phyloP scores from a whole-genome alignment of 129 eudicot genomes.

The Cynara cardunculus region DNA sequence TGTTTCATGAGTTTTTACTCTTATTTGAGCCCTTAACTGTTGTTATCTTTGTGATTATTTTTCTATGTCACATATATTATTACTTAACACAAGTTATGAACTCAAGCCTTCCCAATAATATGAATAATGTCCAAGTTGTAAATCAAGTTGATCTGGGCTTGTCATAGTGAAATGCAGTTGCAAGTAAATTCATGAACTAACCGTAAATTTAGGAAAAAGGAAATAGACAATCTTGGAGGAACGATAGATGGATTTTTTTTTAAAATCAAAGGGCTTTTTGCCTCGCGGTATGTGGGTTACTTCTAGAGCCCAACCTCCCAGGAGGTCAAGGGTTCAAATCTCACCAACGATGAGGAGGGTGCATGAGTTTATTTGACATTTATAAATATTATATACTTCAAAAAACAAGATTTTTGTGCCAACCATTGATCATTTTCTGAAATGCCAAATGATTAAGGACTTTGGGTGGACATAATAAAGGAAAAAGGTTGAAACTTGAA shows the following conservation, averaged over 20 bases:
- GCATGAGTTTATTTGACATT: not conserved
- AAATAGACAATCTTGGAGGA: not conserved
- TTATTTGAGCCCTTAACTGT: not conserved
- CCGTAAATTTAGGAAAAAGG: not conserved
- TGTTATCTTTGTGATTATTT: not conserved
- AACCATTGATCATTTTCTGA: not conserved
- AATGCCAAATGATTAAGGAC: not conserved
- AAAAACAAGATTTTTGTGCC: not conserved
- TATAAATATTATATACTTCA: not conserved
- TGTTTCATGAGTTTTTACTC: too few species aligned
- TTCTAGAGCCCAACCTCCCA: not conserved
- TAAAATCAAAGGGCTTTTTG: not conserved
- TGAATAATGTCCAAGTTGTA: not conserved
- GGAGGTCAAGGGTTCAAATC: not conserved
- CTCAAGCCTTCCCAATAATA: not conserved
- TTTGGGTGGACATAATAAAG: constrained; percentile 8
- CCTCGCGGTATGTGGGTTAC: not conserved
- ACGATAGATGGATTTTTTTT: not conserved
- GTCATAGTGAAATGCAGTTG: not conserved
- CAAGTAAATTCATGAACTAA: not conserved
- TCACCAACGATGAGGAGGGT: not conserved
- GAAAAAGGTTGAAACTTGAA: not conserved
- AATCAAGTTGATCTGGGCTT: not conserved
- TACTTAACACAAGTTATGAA: not conserved
- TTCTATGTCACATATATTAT: not conserved